A percentile compares a stretch with the other conserved stretches of the same genome.
Conservation (phyloP, 108 stramenopile species). For the Aurantiochytrium sp. region DNA sequence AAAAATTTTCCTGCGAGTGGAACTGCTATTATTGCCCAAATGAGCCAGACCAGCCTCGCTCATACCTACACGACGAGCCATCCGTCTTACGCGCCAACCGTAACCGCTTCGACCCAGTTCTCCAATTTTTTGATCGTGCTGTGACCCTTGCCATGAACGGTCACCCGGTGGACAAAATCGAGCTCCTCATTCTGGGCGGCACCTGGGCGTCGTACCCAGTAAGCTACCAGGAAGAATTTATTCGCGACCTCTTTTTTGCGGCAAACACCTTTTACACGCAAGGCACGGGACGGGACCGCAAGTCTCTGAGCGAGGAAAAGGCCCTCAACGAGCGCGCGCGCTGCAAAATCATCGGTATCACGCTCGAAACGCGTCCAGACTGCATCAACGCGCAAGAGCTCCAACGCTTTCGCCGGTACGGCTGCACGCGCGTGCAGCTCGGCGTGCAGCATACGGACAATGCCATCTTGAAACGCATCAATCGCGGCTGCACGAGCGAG, state of each 20-base stretch:
- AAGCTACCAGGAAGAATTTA: constrained; percentile 38
- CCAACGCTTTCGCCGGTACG: constrained; percentile 61
- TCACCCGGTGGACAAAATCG: constrained; percentile 86
- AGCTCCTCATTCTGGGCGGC: constrained; percentile 92
- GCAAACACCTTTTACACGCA: constrained; percentile 34
- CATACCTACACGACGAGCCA: constrained; percentile 45
- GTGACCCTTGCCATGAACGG: constrained; percentile 41
- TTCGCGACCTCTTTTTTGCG: constrained; percentile 41
- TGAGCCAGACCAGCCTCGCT: constrained; percentile 39
- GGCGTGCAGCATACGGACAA: constrained; percentile 92
- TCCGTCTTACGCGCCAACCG: constrained; percentile 41
- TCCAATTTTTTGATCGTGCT: constrained; percentile 31
- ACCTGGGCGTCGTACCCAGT: constrained; percentile 60
- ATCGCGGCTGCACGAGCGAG: constrained; percentile 84
- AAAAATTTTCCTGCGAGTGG: constrained; percentile 41
- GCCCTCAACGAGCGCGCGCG: constrained; percentile 26
- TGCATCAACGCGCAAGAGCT: constrained; percentile 85
- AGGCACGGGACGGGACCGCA: neutral
- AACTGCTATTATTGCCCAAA: constrained; percentile 49
- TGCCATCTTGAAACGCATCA: constrained; percentile 79
- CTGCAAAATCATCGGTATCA: constrained; percentile 73
- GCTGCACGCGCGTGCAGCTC: constrained; percentile 95
- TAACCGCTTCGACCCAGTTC: constrained; percentile 29
- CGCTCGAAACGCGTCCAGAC: constrained; percentile 93
- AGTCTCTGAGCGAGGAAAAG: constrained; percentile 27